Base-by-base conservation (phyloP, 345 rosid genomes). In the Lepidium aucheri region DNA sequence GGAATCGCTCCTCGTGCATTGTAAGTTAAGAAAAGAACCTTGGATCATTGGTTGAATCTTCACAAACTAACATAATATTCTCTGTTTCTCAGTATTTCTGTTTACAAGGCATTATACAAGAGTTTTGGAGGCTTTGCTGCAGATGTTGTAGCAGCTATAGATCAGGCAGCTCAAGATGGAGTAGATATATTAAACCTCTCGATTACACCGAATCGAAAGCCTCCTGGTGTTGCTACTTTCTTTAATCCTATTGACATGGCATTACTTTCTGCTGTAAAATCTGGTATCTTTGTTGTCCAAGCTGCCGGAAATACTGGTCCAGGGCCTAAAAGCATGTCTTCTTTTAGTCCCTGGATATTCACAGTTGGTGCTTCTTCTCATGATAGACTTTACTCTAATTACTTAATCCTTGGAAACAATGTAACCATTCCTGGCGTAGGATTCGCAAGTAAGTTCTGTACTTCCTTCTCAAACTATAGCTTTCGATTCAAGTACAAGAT, bases 91-190 rank as follows among this genome's bases (percentile, higher is more conserved):
- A 90, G 98, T 69, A 57, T 93, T 57, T 88, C 98, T 57, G 84
- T 93, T 76, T 93, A 93, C 82, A 93, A 93, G 83, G 96, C 97
- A 65, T 74, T 93, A 61, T 93, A 93, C 65, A 90, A 84, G 80
- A 69, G 92, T 74, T 90, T 90, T 74, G 98, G 98, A 73, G 98
- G 98, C 62, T 93, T 93, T 76, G 97, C 97, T 40, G 97, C 98
- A 4, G 98, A 93, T 78, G 95, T 93, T 56, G 95, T 93, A 68
- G 98, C 97, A 64, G 98, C 97, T 59, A 86, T 93, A 70, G 98
- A 93, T 74, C 97, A 90, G 99, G 99, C 97, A 58, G 96, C 96
- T 81, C 97, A 88, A 82, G 99, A 94, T 83, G 96, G 97, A 36
- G 91, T 94, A 45, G 96, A 90, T 77, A 84, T 94, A 65, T 65